These are phyloP conservation scores for Hericium rajendrae DNA, from an alignment of 768 basidiomycete species.

Conservation along the genomic window DNA sequence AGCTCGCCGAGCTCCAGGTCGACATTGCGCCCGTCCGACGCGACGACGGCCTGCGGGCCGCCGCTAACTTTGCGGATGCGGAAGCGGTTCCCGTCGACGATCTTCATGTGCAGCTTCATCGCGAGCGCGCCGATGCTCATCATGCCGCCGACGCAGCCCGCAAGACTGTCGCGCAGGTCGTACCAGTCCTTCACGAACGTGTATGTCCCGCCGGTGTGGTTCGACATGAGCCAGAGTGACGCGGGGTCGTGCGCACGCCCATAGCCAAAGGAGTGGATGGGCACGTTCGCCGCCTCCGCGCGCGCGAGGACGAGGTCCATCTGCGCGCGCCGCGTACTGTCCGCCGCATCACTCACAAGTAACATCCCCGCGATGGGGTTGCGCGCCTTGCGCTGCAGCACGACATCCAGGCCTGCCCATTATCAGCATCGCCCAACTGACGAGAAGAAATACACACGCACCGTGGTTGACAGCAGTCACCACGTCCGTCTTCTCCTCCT, in stretches of 20 bases:
- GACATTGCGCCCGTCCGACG: slow-evolving; percentile 88
- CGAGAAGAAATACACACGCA: slow-evolving; percentile 21
- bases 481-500: slow-evolving; percentile 94
- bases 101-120: slow-evolving; percentile 93
- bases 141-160: slow-evolving; percentile 93
- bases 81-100: slow-evolving; percentile 86
- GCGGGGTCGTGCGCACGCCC: slow-evolving; percentile 96
- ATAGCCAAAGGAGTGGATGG: slow-evolving; percentile 96
- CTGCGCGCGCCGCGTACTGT: slow-evolving; percentile 86
- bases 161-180: slow-evolving; percentile 84
- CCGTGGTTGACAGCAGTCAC: slow-evolving; percentile 98
- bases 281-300: slow-evolving; percentile 92
- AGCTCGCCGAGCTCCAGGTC: slow-evolving; percentile 93
- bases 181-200: slow-evolving; percentile 99
- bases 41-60: slow-evolving; percentile 76
- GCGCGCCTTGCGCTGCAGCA: slow-evolving; percentile 86
- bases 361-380: slow-evolving; percentile 89
- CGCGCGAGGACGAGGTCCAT: slow-evolving; percentile 98
- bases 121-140: slow-evolving; percentile 88
- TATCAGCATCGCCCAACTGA: neutral
- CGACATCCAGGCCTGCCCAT: slow-evolving; percentile 53
- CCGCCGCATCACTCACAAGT: slow-evolving; percentile 86
- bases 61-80: slow-evolving; percentile 92
- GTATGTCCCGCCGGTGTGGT: slow-evolving; percentile 95
- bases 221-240: slow-evolving; percentile 97